Conservation (phyloP, 306 rosid genomes). For the Hylodesmum podocarpum region DNA sequence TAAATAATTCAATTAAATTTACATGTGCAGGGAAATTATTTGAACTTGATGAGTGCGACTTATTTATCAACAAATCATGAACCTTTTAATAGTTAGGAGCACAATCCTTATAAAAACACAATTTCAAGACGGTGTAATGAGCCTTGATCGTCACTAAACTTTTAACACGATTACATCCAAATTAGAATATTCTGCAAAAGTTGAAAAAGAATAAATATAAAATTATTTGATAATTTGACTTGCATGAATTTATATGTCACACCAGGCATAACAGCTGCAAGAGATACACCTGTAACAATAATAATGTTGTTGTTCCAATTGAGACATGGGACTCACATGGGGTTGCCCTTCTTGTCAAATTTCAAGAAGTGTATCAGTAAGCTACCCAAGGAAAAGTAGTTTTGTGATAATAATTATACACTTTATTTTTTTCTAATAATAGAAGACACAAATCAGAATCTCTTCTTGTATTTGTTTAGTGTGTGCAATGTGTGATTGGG, state of each 20-base stretch:
- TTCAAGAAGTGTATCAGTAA: background rate
- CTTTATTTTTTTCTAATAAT: background rate
- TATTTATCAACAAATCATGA: too few species aligned
- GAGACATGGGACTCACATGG: constrained; percentile 27
- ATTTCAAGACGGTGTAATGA: too few species aligned
- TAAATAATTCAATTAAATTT: too few species aligned
- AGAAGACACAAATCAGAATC: background rate
- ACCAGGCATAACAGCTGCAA: background rate
- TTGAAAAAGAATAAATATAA: background rate
- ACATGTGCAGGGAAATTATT: too few species aligned
- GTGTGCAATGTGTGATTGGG: too few species aligned
- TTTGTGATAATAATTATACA: constrained; percentile 6
- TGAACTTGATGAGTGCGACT: too few species aligned
- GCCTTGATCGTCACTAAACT: too few species aligned
- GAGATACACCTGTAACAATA: background rate
- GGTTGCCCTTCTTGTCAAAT: background rate
- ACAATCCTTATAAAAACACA: too few species aligned
- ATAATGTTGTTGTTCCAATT: background rate
- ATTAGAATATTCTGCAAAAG: too few species aligned
- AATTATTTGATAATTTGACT: background rate
- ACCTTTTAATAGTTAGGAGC: too few species aligned
- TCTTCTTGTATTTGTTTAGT: background rate
- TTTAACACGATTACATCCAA: too few species aligned
- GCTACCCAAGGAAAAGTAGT: background rate
- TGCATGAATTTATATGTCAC: background rate